phyloP scores from a whole-genome alignment of 441 rosid species.

The Brassica hybrid region DNA sequence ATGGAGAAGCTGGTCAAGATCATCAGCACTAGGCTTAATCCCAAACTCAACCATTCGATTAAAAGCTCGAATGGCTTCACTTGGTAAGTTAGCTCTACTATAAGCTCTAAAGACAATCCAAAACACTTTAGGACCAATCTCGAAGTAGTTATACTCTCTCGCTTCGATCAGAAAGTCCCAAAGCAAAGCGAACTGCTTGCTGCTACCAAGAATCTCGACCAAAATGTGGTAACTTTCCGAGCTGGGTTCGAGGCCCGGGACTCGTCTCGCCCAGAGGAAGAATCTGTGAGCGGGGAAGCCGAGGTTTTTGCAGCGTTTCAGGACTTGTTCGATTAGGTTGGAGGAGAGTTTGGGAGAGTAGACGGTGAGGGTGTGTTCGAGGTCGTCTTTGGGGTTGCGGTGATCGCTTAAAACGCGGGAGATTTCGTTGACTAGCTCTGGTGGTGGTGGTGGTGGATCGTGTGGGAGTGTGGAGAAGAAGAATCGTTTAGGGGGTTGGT shows the following conservation, averaged over 20 bases:
- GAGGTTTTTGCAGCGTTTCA: constrained; percentile 85
- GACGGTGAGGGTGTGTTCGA: constrained; percentile 57
- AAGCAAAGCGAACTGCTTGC: constrained; percentile 68
- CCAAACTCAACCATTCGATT: constrained; percentile 86
- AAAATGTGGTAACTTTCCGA: constrained; percentile 65
- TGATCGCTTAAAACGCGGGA: constrained; percentile 83
- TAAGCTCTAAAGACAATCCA: constrained; percentile 85
- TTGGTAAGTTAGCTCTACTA: constrained; percentile 72
- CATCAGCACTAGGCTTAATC: constrained; percentile 61
- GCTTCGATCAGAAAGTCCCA: constrained; percentile 88
- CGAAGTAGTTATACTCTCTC: constrained; percentile 55
- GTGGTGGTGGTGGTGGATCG: constrained; percentile 43
- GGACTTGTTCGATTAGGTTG: constrained; percentile 73
- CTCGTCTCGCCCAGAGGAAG: constrained; percentile 80
- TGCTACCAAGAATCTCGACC: constrained; percentile 71
- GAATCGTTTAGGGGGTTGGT: constrained; percentile 32
- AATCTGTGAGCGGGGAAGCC: constrained; percentile 89
- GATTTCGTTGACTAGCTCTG: constrained; percentile 69
- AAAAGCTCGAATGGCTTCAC: constrained; percentile 77
- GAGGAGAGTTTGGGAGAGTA: constrained; percentile 63
- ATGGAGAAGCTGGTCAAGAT: constrained; percentile 70
- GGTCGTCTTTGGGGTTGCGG: constrained; percentile 77
- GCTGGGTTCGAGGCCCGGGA: constrained; percentile 69
- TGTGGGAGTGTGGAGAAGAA: constrained; percentile 45
- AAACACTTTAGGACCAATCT: constrained; percentile 58